Evolutionary conservation across 2,329 filamentous ascomycete genomes (phyloP), one percentile per base, ranked within the genome.

Genomic region (Diaporthe sp.): DNA sequence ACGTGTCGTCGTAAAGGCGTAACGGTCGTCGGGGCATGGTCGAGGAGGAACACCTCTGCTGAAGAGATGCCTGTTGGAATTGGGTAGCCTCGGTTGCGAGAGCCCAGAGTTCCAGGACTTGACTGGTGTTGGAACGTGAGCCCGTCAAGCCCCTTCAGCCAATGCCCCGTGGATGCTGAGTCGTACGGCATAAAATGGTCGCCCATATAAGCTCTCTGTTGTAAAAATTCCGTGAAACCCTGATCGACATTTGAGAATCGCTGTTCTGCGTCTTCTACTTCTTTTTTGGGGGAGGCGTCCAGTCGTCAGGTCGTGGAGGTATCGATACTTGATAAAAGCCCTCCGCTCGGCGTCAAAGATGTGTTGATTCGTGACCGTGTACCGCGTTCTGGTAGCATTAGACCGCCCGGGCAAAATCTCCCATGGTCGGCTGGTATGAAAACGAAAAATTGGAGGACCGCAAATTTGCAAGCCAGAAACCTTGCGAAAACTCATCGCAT

Each of bases 131-230:
- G 56, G 42, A 73, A 73, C 73, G 70, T 74, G 66, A 76, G 74
- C 63, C 75, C 70, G 75, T 75, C 73, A 75, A 75, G 75, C 66
- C 53, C 70, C n/a, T 68, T 61, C 70, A 72, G 73, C 75, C 73
- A 75, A 75, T 75, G 73, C 73, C 75, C 73, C 73, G 58, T 73
- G 53, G 37, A 68, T 59, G 73, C 70, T 71, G 70, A 75, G 75
- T 76, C 75, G 75, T 76, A 71, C 53, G 75, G 75, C 75, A 76
- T 76, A 75, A 76, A 72, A 73, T 76, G 75, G 75, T 76, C 70
- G 75, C 75, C 75, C 75, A 69, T 72, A 56, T 68, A 74, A 73
- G 72, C 63, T 76, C 70, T 74, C 65, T 65, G 47, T 58, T 76
- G 70, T 75, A 55, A 51, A 72, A n/a, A 61, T 73, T 56, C 51